These are phyloP conservation scores for Suaeda aralocaspica DNA, from an alignment of 148 eudicot species.

Conservation along the genomic window DNA sequence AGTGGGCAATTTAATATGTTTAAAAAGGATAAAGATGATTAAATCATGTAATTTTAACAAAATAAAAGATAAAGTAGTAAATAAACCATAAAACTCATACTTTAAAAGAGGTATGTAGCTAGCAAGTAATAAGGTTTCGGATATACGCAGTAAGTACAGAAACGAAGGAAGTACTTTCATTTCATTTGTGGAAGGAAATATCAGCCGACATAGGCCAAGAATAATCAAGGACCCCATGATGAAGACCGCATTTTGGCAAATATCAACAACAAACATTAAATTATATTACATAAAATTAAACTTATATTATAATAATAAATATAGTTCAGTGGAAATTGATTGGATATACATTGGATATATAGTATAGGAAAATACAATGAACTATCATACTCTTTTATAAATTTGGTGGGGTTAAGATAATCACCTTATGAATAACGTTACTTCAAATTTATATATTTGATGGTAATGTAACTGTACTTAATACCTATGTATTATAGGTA, in stretches of 20 bases:
- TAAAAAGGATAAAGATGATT: too few species aligned
- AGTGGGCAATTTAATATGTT: too few species aligned
- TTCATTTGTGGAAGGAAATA: background rate
- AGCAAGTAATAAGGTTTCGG: too few species aligned
- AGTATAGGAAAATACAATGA: background rate
- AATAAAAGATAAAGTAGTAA: too few species aligned
- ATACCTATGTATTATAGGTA: too few species aligned
- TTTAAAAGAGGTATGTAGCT: too few species aligned
- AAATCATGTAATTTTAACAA: too few species aligned
- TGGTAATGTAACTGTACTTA: background rate
- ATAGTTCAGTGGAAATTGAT: background rate
- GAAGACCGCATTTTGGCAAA: background rate
- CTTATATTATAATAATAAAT: too few species aligned
- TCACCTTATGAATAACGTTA: background rate
- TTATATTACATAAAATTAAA: too few species aligned
- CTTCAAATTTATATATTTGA: background rate
- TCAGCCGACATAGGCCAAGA: constrained; percentile 5
- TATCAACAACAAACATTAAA: background rate
- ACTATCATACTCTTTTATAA: background rate
- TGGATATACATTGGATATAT: background rate
- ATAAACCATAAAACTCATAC: too few species aligned
- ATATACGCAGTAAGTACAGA: too few species aligned
- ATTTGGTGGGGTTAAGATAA: constrained; percentile 6
- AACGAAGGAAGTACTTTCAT: too few species aligned
- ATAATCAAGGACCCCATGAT: constrained; percentile 1